phyloP scores from a whole-genome alignment of 495 filamentous ascomycete genomes.

The Glonium stellatum region DNA sequence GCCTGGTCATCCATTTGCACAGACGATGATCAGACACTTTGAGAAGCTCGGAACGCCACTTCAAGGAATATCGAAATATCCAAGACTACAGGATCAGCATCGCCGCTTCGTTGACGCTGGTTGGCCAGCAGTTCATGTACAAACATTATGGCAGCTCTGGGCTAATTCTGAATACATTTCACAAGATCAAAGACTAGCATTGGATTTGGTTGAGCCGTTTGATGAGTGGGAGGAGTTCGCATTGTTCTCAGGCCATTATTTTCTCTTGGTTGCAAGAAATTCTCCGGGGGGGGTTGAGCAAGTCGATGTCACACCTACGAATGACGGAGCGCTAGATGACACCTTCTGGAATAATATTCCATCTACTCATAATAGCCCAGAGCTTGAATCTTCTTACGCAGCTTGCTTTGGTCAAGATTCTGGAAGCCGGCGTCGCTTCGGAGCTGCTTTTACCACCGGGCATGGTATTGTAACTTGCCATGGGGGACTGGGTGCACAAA shows the following conservation, averaged over 20 bases:
- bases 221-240: constrained; percentile 97
- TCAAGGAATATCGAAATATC: constrained; percentile 64
- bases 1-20: constrained; percentile 70
- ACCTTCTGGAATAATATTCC: not conserved
- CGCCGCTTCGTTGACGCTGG: constrained; percentile 57
- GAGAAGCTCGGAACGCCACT: constrained; percentile 70
- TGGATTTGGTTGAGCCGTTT: constrained; percentile 72
- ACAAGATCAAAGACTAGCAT: constrained; percentile 43
- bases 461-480: constrained; percentile 43
- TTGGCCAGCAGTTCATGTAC: constrained; percentile 57
- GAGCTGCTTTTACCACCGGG: constrained; percentile 39
- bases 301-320: not conserved
- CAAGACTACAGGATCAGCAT: constrained; percentile 54
- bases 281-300: not conserved
- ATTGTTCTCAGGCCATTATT: constrained; percentile 80
- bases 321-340: not conserved
- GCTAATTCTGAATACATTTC: constrained; percentile 54
- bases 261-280: constrained; percentile 58
- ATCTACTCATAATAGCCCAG: not conserved
- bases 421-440: constrained; percentile 36
- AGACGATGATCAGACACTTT: constrained; percentile 83
- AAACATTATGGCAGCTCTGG: constrained; percentile 85
- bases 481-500: constrained; percentile 42
- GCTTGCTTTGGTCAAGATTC: not conserved
- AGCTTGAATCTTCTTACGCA: not conserved